Evolutionary conservation across 169 alveolate genomes (phyloP).

Genomic region (Cryptosporidium meleagridis): DNA sequence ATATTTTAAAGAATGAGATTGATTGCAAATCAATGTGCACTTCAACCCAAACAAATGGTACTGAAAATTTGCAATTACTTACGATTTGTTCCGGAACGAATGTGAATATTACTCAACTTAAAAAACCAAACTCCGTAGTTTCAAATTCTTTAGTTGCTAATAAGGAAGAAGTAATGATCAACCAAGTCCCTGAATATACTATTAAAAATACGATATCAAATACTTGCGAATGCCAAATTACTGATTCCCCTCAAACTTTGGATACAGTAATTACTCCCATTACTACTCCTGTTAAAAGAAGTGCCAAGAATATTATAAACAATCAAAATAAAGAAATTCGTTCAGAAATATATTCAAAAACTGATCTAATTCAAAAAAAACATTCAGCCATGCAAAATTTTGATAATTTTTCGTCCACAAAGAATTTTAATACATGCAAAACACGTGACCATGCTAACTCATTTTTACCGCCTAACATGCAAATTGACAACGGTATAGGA

Average conservation of each 20-base stretch:
- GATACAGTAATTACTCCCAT: background rate
- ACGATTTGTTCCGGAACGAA: slow-evolving; percentile 20
- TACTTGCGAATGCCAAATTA: background rate
- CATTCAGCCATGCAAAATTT: background rate
- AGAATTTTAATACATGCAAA: background rate
- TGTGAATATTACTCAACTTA: slow-evolving; percentile 5
- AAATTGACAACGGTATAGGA: background rate
- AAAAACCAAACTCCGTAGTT: background rate
- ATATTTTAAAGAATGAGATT: background rate
- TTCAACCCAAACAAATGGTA: background rate
- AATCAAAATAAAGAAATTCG: background rate
- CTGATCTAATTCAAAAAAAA: background rate
- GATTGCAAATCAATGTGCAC: background rate
- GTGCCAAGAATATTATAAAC: background rate
- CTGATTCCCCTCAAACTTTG: background rate
- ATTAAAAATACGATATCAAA: background rate
- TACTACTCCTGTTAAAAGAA: background rate
- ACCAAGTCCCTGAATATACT: background rate
- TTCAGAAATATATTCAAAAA: background rate
- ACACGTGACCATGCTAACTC: background rate
- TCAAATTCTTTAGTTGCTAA: background rate
- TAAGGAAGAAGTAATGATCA: background rate
- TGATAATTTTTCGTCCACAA: background rate
- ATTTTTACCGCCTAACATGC: slow-evolving; percentile 35
- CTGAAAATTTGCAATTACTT: background rate